phyloP scores from a whole-genome alignment of 2,329 filamentous ascomycete genomes.

The Colletotrichum falcatum region DNA sequence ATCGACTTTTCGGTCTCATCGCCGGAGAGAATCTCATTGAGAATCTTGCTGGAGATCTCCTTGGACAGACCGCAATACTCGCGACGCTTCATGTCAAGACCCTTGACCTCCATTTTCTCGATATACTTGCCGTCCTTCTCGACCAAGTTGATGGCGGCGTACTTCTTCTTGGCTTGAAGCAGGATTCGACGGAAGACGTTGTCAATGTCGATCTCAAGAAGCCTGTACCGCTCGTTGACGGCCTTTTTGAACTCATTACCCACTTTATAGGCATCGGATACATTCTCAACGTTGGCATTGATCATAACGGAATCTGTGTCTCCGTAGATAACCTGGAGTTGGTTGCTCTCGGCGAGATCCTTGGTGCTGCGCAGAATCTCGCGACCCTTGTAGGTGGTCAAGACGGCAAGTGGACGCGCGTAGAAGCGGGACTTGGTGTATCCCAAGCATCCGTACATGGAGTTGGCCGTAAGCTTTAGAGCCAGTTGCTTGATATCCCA shows the following conservation, averaged over 20 bases:
- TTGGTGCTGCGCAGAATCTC: slow-evolving; percentile 98
- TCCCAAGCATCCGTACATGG: slow-evolving; percentile 98
- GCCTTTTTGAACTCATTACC: slow-evolving; percentile 94
- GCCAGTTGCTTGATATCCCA: slow-evolving; percentile 99
- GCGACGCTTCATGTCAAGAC: slow-evolving; percentile 96
- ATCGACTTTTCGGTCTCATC: slow-evolving; percentile 91
- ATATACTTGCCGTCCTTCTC: slow-evolving; percentile 90
- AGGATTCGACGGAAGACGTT: slow-evolving; percentile 95
- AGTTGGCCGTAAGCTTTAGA: slow-evolving; percentile 97
- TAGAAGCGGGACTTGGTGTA: slow-evolving; percentile 99
- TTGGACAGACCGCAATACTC: slow-evolving; percentile 97
- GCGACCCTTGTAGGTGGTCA: slow-evolving; percentile 96
- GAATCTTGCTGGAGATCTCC: slow-evolving; percentile 87
- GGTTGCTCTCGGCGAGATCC: slow-evolving; percentile 90
- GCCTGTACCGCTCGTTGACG: slow-evolving; percentile 92
- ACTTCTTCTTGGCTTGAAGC: slow-evolving; percentile 99
- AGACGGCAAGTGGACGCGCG: slow-evolving; percentile 90
- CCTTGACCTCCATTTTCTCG: slow-evolving; percentile 97
- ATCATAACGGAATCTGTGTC: slow-evolving; percentile 99
- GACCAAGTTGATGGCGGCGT: slow-evolving; percentile 94
- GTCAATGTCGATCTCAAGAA: slow-evolving; percentile 98
- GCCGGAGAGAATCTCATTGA: slow-evolving; percentile 95
- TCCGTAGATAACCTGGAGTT: slow-evolving; percentile 96
- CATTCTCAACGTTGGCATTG: slow-evolving; percentile 96
- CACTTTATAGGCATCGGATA: slow-evolving; percentile 89